Base-by-base conservation (phyloP, 768 basidiomycete genomes). In the Hygrophoropsis aurantiaca region DNA sequence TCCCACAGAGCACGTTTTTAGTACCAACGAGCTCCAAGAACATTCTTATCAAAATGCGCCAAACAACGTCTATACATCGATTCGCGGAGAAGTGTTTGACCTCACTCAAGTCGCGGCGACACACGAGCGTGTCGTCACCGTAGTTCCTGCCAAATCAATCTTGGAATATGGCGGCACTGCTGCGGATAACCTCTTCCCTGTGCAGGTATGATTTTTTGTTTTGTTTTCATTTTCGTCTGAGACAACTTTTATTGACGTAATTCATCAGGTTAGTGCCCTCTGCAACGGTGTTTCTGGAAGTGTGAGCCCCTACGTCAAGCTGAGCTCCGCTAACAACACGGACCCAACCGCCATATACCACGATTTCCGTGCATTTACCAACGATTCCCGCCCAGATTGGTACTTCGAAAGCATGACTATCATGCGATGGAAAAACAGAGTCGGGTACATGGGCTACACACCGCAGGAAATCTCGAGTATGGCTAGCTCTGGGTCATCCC, bases 1-100 rank as follows among this genome's bases (percentile, higher is more conserved):
- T n/a, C 97, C 97, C 2, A 90, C 85, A 53, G 85, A 97, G 58
- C 87, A 97, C 62, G 88, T 99, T 43, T 99, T 85, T 77, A 90
- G 82, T 54, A 67, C 73, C 4, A 70, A 72, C 20, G 97, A 99
- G 64, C 70, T 99, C 30, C 74, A 81, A 3, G 74, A 77, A 3
- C 91, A 94, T 61, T 85, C 80, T n/a, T 74, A 68, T 36, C 53
- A 70, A 51, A 68, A 78, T 54, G 74, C 75, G 43, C 83, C 90
- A 1, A 85, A 86, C 52, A 86, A 88, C 47, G 88, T 90, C 33
- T 87, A 84, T 58, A 84, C 86, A 0, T 72, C 87, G 2, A 84
- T 99, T 55, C 83, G 94, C 3, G 97, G 97, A 11, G 97, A 99
- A 65, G 90, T 95, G 2, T 97, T 99, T 58, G 91, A 97, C 58